Base-by-base conservation (phyloP, 2,329 filamentous ascomycete genomes). In the Stemphylium beticola region DNA sequence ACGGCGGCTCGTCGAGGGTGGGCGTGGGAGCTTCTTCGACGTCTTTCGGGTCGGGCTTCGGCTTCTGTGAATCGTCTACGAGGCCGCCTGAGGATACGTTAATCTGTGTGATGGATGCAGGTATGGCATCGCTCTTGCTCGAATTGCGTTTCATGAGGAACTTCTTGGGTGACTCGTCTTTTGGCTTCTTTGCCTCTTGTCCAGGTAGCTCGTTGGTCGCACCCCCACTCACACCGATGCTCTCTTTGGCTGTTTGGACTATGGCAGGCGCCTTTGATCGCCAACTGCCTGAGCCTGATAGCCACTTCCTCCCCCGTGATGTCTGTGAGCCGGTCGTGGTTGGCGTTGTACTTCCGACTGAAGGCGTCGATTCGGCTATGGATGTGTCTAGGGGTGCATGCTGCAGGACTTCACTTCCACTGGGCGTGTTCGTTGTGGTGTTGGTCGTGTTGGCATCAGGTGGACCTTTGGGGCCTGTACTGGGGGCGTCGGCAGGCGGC, bases 161-260 rank as follows among this genome's bases (percentile, higher is more conserved):
- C 57, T 69, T 71, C 40, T 66, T 65, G 1, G 74, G 72, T 9
- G 72, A 72, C 48, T 69, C 62, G 43, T 64, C 64, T 24, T 53
- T 63, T 4, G 61, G 44, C 33, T 66, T 64, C 46, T 69, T 72
- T 10, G 61, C 63, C 15, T 67, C 71, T 33, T 74, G 68, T 6
- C 42, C 53, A 8, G 70, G 69, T 11, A 76, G 64, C 49, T 79
- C 77, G 14, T 74, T 74, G 4, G 77, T 78, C 1, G 77, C 72
- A 18, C 78, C 77, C 41, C 76, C 75, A 40, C 73, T 74, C 20
- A 76, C 74, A 4, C 79, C 79, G 24, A 81, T 77, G 58, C 75
- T 81, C 61, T 82, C 78, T 22, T 72, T 73, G 8, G 77, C 77
- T 7, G 79, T 77, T 61, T 78, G 74, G n/a, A 79, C 78, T 8